Percentiles rank a stretch among this genome's conserved stretches.
phyloP scores from a whole-genome alignment of 805 yeast genomes.

The Starmerella vaccinii region DNA sequence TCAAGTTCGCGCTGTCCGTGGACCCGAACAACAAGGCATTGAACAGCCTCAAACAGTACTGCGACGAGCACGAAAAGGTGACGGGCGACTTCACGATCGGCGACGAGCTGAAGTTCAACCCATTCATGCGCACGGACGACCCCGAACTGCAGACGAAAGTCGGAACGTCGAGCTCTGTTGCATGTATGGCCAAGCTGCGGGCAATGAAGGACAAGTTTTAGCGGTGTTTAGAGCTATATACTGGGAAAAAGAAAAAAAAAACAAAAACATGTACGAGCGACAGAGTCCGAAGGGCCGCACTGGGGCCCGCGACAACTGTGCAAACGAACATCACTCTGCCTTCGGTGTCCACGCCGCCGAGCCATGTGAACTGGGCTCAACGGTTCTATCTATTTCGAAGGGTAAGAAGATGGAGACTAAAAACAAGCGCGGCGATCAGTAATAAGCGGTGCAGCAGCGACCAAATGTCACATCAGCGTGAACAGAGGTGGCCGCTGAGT shows the following conservation, averaged over 20 bases:
- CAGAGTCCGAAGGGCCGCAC: not conserved
- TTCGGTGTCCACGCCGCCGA: constrained; percentile 44
- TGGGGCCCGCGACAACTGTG: not conserved
- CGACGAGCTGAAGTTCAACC: constrained; percentile 75
- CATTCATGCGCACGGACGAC: constrained; percentile 74
- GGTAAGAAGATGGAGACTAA: constrained; percentile 11
- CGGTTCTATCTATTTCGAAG: constrained; percentile 24
- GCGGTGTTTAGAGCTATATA: not conserved
- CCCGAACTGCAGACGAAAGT: constrained; percentile 50
- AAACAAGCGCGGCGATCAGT: not conserved
- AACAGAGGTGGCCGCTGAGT: no score
- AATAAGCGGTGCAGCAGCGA: not conserved
- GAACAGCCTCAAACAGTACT: constrained; percentile 42
- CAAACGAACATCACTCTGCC: constrained; percentile 28
- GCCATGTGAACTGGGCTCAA: constrained; percentile 11
- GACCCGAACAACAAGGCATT: constrained; percentile 49
- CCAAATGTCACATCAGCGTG: not conserved
- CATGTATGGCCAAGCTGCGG: constrained; percentile 65
- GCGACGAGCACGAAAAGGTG: constrained; percentile 52
- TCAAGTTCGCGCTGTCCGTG: constrained; percentile 55
- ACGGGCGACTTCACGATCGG: constrained; percentile 77
- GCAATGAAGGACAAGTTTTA: constrained; percentile 53
- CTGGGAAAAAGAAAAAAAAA: no score
- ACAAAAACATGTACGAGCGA: not conserved
- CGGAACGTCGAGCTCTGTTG: constrained; percentile 41